Evolutionary conservation across 1,139 yeast genomes (phyloP), one percentile per base, ranked within the genome.

Genomic region (Blastobotrys apis): DNA sequence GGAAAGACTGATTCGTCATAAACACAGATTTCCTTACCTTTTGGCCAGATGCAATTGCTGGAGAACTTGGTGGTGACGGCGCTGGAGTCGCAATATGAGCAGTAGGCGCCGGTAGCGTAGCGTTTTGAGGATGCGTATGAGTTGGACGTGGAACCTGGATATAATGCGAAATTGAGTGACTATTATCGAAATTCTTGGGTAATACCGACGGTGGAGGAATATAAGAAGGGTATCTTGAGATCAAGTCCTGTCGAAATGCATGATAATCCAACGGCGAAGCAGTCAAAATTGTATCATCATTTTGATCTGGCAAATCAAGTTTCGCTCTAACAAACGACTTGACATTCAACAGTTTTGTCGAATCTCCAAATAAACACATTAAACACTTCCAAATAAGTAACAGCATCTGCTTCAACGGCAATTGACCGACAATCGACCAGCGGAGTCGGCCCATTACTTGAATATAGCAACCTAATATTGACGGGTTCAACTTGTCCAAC

Each of bases 21-120:
- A 81, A 85, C 17, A 57, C 61, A 45, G 86, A 77, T 53, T 82
- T 80, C 52, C 87, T 75, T 26, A 75, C 73, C 55, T 81, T 84
- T 47, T 78, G 83, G 10, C 84, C 84, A 1, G 65, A 54, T 34
- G 60, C 56, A 33, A 59, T 57, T 31, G 59, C 69, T 21, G 94
- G 88, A 1, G 83, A 75, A 8, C 78, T 63, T 0, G 85, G 82
- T 0, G 95, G 95, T 0, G 95, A 84, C 1, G 95, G 94, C 0
- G 84, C 85, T 0, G 95, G 96, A 0, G 96, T 87, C 0, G 95
- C 90, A 15, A 88, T 73, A 62, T 88, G 95, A 2, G 83, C 67
- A 1, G 67, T 73, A 30, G 84, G 87, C 0, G 78, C 71, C 0
- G 86, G 84, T 16, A 81, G 63, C 36, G 77, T 74, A 37, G 75